phyloP scores from a whole-genome alignment of 129 eudicot genomes.

The Lactuca sativa region DNA sequence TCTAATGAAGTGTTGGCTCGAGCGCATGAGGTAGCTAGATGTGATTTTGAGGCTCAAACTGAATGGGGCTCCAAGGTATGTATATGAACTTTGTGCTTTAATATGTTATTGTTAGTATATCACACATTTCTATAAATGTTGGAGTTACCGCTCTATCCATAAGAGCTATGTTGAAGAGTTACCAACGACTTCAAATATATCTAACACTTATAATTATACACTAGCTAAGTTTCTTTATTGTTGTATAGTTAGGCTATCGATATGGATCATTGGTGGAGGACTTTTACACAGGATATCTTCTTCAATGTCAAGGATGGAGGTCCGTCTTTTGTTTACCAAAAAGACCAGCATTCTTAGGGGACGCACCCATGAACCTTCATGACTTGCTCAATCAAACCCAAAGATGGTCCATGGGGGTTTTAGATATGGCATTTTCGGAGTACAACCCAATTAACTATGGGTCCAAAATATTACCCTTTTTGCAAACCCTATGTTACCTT shows the following conservation, averaged over 20 bases:
- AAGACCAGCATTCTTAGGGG: slow-evolving; percentile 50
- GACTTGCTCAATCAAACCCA: slow-evolving; percentile 48
- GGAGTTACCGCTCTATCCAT: no score
- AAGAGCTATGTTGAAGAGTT: neutral
- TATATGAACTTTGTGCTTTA: neutral
- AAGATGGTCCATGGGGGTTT: slow-evolving; percentile 50
- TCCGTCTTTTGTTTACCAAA: slow-evolving; percentile 33
- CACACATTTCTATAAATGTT: no score
- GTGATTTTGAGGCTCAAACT: slow-evolving; percentile 41
- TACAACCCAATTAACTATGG: slow-evolving; percentile 38
- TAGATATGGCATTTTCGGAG: slow-evolving; percentile 35
- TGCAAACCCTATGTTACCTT: slow-evolving; percentile 34
- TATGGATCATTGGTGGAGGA: slow-evolving; percentile 60
- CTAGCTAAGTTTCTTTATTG: slow-evolving; percentile 1
- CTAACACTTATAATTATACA: neutral
- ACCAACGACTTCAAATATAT: neutral
- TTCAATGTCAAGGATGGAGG: slow-evolving; percentile 49
- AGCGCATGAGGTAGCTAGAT: slow-evolving; percentile 49
- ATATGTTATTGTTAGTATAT: neutral
- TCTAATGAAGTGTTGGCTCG: slow-evolving; percentile 18
- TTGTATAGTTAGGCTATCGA: slow-evolving; percentile 43
- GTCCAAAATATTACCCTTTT: slow-evolving; percentile 8
- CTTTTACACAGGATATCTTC: slow-evolving; percentile 37
- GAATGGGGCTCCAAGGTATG: slow-evolving; percentile 62
- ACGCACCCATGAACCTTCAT: slow-evolving; percentile 47